Evolutionary conservation across 2,329 filamentous ascomycete genomes (phyloP), one percentile per base, ranked within the genome.

Genomic region (Hypoxylon sp.): DNA sequence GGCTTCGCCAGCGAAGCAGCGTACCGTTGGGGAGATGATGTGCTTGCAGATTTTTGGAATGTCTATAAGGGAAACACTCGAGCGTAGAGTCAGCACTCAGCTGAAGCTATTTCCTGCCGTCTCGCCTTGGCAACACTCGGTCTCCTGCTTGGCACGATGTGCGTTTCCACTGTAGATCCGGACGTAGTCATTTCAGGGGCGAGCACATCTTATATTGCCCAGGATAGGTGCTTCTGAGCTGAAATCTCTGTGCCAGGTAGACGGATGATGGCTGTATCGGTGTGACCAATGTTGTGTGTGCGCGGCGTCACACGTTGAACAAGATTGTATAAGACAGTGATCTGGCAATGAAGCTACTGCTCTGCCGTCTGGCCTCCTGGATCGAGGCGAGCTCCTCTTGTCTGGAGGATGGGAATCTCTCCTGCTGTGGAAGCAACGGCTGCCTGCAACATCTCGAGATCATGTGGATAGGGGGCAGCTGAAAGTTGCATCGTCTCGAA

Each of bases 381-480:
- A 33, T 24, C 24, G 17, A 15, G 41, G 18, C 20, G 29, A n/a
- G 20, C 26, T 48, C 33, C 4, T 48, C 21, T 21, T 29, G 24
- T 33, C 41, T 3, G 29, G 51, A 24, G 6, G 40, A 29, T 41
- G 40, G 21, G n/a, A 48, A 47, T 35, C n/a, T 8, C 13, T 48
- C 20, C 50, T 61, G 58, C 43, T 13, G 58, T 61, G 58, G 50
- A 61, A 61, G 47, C 37, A 52, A 55, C 58, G 58, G 58, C 48
- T 54, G 33, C 54, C 49, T 48, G 58, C 58, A 55, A 61, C 33
- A 53, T 56, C 43, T 56, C 20, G 27, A 45, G 42, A 53, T 48
- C 31, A 50, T 27, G 50, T 48, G 31, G 38, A 20, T 35, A 15
- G 15, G 2, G 2, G 15, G 43, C 7, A 33, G 29, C 29, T 33